These are phyloP conservation scores for Benincasa hispida DNA, from an alignment of 306 rosid genomes.

Conservation along the genomic window DNA sequence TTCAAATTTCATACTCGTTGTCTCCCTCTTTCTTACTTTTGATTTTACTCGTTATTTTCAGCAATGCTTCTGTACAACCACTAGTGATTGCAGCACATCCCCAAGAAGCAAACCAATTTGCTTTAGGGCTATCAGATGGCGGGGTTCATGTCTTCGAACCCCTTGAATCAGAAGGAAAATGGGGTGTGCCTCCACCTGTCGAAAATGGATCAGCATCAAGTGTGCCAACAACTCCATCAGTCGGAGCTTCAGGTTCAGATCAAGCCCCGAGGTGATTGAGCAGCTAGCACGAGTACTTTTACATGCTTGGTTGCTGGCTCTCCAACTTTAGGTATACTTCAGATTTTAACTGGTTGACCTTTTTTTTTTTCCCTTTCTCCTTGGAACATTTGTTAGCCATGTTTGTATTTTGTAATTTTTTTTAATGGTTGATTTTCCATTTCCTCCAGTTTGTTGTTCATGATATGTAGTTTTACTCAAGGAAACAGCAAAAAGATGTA, in stretches of 20 bases:
- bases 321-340: constrained; percentile 27
- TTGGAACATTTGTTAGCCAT: neutral
- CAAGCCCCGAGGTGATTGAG: constrained; percentile 64
- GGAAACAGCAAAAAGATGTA: constrained; percentile 8
- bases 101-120: constrained; percentile 84
- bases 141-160: constrained; percentile 93
- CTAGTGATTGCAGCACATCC: constrained; percentile 90
- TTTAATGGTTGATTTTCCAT: neutral
- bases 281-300: constrained; percentile 57
- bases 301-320: constrained; percentile 50
- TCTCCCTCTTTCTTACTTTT: neutral
- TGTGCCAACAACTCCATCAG: constrained; percentile 38
- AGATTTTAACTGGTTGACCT: constrained; percentile 2
- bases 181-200: constrained; percentile 74
- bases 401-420: constrained; percentile 1
- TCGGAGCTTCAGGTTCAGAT: constrained; percentile 74
- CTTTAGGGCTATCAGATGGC: constrained; percentile 84
- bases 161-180: constrained; percentile 80
- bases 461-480: constrained; percentile 7
- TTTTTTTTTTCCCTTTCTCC: neutral
- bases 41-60: constrained; percentile 8
- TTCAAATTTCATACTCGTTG: neutral
- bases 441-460: constrained; percentile 31
- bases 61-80: constrained; percentile 63
- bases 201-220: constrained; percentile 83